A percentile compares a stretch with the other conserved stretches of the same genome.
Evolutionary conservation across 768 basidiomycete genomes (phyloP).

Genomic region (Pleurotus tuoliensis): DNA sequence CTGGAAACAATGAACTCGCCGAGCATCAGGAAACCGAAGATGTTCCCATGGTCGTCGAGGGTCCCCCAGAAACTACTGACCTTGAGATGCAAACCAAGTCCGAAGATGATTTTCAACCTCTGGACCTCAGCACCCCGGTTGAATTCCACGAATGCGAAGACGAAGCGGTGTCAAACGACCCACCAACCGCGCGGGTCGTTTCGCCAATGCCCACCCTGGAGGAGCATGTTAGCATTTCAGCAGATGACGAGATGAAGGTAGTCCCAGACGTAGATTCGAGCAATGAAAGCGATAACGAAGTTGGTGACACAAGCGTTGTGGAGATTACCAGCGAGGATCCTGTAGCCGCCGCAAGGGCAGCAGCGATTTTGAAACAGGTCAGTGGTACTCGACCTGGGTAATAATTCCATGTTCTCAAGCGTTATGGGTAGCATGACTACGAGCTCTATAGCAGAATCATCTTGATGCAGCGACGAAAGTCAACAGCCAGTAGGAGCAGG

Average conservation of each 20-base stretch:
- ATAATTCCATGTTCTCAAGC: background rate
- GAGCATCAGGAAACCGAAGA: background rate
- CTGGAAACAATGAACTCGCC: background rate
- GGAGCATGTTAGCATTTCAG: no score
- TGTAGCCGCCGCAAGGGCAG: slow-evolving; percentile 84
- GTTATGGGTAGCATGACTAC: slow-evolving; percentile 70
- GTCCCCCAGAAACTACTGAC: background rate
- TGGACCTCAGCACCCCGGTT: background rate
- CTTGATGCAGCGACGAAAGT: slow-evolving; percentile 26
- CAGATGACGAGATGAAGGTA: slow-evolving; percentile 1
- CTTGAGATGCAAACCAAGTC: background rate
- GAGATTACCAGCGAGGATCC: slow-evolving; percentile 86
- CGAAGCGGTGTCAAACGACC: background rate
- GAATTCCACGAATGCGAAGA: background rate
- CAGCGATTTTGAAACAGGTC: slow-evolving; percentile 87
- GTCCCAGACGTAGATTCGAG: slow-evolving; percentile 3
- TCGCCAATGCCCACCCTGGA: background rate
- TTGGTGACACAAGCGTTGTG: slow-evolving; percentile 56
- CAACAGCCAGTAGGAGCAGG: slow-evolving; percentile 23
- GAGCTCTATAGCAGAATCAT: slow-evolving; percentile 67
- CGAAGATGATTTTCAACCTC: background rate
- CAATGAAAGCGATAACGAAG: slow-evolving; percentile 28
- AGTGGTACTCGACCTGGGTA: slow-evolving; percentile 17
- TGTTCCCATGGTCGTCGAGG: background rate
- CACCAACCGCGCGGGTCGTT: background rate